Conservation (phyloP, 78 protist species). For the Dictyostelium capitatum region DNA sequence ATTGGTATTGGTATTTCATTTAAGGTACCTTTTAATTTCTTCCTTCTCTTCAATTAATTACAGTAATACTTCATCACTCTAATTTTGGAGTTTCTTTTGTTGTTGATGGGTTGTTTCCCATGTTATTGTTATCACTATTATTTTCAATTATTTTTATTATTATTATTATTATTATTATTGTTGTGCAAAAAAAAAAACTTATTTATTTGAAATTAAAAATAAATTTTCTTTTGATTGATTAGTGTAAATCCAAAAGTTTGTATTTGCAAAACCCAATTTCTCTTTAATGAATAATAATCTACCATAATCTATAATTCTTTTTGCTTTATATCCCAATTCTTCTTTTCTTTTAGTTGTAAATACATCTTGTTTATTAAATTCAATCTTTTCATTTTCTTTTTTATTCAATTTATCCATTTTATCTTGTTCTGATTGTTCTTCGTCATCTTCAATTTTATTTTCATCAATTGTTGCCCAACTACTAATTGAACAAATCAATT, state of each 20-base stretch:
- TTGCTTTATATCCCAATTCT: slow-evolving; percentile 64
- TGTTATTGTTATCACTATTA: too few relatives aligned
- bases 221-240: slow-evolving; percentile 52
- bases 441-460: not conserved
- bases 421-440: slow-evolving; percentile 10
- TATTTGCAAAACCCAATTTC: not conserved
- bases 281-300: slow-evolving; percentile 32
- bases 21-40: too few relatives aligned
- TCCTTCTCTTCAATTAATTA: too few relatives aligned
- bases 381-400: slow-evolving; percentile 8
- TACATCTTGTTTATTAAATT: slow-evolving; percentile 23
- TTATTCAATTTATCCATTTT: not conserved
- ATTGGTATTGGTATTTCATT: too few relatives aligned
- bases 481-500: slow-evolving; percentile 40
- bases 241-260: slow-evolving; percentile 31
- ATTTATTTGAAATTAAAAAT: slow-evolving; percentile 15
- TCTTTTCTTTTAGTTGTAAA: slow-evolving; percentile 58
- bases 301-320: slow-evolving; percentile 72
- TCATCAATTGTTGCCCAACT: slow-evolving; percentile 77
- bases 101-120: too few relatives aligned
- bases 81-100: too few relatives aligned
- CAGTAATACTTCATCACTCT: too few relatives aligned
- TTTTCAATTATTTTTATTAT: too few relatives aligned
- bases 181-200: not conserved
- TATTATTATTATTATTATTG: too few relatives aligned